A percentile compares a stretch with the other conserved stretches of the same genome.
Conservation (phyloP, 495 filamentous ascomycete species). For the Aspergillus indologenus region DNA sequence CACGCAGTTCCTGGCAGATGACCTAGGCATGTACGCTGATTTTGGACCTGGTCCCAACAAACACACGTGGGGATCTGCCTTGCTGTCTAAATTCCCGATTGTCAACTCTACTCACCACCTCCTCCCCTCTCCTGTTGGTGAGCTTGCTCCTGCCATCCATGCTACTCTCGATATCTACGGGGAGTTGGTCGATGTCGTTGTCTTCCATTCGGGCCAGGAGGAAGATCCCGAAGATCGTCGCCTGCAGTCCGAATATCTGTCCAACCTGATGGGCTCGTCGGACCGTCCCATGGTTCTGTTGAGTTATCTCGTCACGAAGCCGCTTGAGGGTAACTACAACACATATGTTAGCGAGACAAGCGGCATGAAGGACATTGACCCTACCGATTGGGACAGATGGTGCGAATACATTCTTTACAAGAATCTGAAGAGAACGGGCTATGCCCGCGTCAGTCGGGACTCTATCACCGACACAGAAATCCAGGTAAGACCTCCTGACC, state of each 20-base stretch:
- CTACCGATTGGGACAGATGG: conserved; percentile 94
- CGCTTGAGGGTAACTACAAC: conserved; percentile 92
- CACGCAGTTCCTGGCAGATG: conserved; percentile 92
- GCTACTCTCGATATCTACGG: conserved; percentile 94
- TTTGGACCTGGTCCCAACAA: conserved; percentile 98
- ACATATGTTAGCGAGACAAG: conserved; percentile 84
- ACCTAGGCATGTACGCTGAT: conserved; percentile 97
- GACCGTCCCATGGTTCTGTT: conserved; percentile 80
- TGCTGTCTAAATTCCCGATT: conserved; percentile 97
- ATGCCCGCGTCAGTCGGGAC: conserved; percentile 81
- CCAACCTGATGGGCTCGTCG: conserved; percentile 81
- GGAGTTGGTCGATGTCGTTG: conserved; percentile 84
- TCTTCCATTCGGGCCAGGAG: conserved; percentile 99
- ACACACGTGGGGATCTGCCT: conserved; percentile 93
- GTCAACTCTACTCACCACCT: conserved; percentile 95
- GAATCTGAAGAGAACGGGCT: conserved; percentile 78
- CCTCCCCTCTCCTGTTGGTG: conserved; percentile 87
- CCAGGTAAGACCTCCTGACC: conserved; percentile 55
- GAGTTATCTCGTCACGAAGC: conserved; percentile 89
- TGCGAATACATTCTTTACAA: conserved; percentile 99
- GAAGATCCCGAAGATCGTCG: conserved; percentile 93
- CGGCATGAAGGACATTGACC: conserved; percentile 94
- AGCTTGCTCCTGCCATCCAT: conserved; percentile 93
- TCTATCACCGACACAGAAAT: conserved; percentile 98
- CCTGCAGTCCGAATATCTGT: conserved; percentile 81